Evolutionary conservation across 108 stramenopile species (phyloP).

Genomic region (Skeletonema grethae): DNA sequence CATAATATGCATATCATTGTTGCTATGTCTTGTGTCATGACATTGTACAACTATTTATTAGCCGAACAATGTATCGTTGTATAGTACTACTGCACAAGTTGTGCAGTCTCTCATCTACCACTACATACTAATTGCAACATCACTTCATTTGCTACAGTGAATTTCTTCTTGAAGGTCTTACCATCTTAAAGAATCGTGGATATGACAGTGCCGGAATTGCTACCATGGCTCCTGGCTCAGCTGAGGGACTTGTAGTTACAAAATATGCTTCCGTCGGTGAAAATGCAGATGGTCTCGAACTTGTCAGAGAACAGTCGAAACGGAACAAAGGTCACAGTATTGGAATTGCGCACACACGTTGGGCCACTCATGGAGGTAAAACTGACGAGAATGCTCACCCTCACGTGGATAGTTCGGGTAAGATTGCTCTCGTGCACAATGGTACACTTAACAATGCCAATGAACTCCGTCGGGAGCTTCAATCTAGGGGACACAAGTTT

Average conservation of each 20-base stretch:
- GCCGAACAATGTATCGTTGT: conserved; percentile 26
- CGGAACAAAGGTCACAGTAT: conserved; percentile 73
- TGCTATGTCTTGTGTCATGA: too few species aligned
- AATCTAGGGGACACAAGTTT: conserved; percentile 84
- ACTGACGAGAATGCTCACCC: conserved; percentile 99
- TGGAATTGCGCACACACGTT: conserved; percentile 97
- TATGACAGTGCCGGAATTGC: conserved; percentile 99
- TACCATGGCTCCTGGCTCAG: conserved; percentile 60
- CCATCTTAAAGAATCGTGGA: conserved; percentile 96
- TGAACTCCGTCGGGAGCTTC: conserved; percentile 87
- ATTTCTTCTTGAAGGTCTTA: conserved; percentile 92
- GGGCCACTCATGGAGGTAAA: conserved; percentile 99
- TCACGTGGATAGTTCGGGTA: conserved; percentile 91
- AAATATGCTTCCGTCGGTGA: conserved; percentile 95
- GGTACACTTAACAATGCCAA: conserved; percentile 98
- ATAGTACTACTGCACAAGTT: not conserved
- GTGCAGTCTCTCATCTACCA: conserved; percentile 12
- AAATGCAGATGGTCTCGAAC: conserved; percentile 91
- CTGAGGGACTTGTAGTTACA: conserved; percentile 66
- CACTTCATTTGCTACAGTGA: conserved; percentile 16
- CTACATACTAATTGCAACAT: not conserved
- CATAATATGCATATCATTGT: too few species aligned
- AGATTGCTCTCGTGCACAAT: conserved; percentile 99
- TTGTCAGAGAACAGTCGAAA: conserved; percentile 72
- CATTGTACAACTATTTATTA: not conserved